Evolutionary conservation across 176 grass and related monocot species (phyloP).

Genomic region (Cenchrus purpureus): DNA sequence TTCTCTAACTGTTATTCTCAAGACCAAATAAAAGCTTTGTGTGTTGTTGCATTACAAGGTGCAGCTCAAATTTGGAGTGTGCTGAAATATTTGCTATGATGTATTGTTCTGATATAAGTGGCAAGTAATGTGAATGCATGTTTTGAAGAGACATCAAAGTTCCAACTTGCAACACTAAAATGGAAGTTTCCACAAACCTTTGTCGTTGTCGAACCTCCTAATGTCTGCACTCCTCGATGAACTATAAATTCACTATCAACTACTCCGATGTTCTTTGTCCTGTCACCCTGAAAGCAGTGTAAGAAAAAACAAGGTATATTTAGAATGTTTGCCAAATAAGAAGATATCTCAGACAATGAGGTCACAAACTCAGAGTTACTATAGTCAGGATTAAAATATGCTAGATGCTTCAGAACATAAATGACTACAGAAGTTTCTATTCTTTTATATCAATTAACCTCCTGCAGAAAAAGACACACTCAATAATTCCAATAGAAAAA

Average conservation of each 20-base stretch:
- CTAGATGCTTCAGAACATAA: slow-evolving; percentile 4
- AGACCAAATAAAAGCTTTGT: not conserved
- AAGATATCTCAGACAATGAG: slow-evolving; percentile 7
- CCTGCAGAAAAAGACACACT: not conserved
- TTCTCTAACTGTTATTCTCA: not conserved
- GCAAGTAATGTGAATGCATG: not conserved
- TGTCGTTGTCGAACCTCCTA: slow-evolving; percentile 59
- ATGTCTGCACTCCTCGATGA: slow-evolving; percentile 75
- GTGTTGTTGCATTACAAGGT: not conserved
- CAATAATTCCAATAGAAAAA: not conserved
- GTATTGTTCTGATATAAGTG: not conserved
- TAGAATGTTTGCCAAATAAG: not conserved
- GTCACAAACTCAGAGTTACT: not conserved
- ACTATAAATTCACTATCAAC: slow-evolving; percentile 86
- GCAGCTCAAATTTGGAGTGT: not conserved
- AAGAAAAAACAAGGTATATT: not conserved
- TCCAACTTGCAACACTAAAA: slow-evolving; percentile 31
- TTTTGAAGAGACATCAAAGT: slow-evolving; percentile 18
- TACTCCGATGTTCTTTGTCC: slow-evolving; percentile 73
- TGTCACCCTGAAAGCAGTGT: slow-evolving; percentile 68
- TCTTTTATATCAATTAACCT: slow-evolving; percentile 6
- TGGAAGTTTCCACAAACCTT: slow-evolving; percentile 55
- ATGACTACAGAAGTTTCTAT: not conserved
- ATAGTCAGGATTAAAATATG: not conserved
- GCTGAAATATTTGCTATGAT: not conserved